phyloP scores from a whole-genome alignment of 2,329 filamentous ascomycete genomes.

The Verruconis gallopava region DNA sequence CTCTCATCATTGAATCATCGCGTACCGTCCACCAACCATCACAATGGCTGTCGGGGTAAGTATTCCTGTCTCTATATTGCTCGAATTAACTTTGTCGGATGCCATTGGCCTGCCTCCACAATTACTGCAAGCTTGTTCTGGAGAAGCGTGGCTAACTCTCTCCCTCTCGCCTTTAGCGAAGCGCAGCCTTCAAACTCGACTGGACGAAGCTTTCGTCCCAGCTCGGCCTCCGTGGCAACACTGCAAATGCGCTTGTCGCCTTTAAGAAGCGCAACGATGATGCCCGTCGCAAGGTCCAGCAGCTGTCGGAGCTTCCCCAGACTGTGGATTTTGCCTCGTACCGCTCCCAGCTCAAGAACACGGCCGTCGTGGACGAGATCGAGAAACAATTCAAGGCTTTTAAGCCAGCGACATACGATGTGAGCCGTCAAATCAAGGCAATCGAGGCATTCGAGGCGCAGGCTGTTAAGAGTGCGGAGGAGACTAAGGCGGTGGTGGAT shows the following conservation, averaged over 20 bases:
- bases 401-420: conserved; percentile 88
- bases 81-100: conserved; percentile 16
- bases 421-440: conserved; percentile 86
- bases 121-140: conserved; percentile 7
- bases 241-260: conserved; percentile 74
- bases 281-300: conserved; percentile 81
- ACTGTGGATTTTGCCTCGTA: conserved; percentile 89
- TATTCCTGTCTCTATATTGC: conserved; percentile 14
- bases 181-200: conserved; percentile 98
- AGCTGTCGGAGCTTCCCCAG: conserved; percentile 72
- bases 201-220: conserved; percentile 91
- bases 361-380: conserved; percentile 87
- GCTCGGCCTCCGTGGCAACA: conserved; percentile 92
- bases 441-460: conserved; percentile 97
- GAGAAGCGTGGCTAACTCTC: conserved; percentile 20
- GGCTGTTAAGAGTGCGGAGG: conserved; percentile 91
- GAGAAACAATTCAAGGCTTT: conserved; percentile 89
- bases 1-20: background rate
- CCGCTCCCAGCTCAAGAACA: conserved; percentile 89
- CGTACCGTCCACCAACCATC: conserved; percentile 22
- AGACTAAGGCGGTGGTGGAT: conserved; percentile 93
- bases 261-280: conserved; percentile 99
- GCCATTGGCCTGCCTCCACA: conserved; percentile 16
- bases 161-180: conserved; percentile 53
- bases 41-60: conserved; percentile 33